These are phyloP conservation scores for Colletotrichum tanaceti DNA, from an alignment of 2,329 filamentous ascomycete genomes.

Conservation along the genomic window DNA sequence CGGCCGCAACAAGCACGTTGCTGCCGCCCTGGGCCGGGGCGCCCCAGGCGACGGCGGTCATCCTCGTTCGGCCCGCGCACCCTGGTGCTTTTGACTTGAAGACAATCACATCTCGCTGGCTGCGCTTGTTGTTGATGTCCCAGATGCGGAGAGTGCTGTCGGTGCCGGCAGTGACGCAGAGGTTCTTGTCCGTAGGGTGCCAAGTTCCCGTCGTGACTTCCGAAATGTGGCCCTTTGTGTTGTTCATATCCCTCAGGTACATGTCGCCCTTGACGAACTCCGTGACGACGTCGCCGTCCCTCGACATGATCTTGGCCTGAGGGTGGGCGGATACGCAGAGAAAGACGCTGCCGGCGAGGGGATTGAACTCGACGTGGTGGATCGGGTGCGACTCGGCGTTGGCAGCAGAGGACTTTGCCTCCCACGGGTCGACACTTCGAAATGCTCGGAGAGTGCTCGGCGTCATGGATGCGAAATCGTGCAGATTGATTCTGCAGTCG, in stretches of 20 bases:
- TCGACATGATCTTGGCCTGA: slow-evolving; percentile 87
- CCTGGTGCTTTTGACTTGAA: slow-evolving; percentile 94
- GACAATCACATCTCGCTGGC: slow-evolving; percentile 93
- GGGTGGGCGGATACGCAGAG: slow-evolving; percentile 90
- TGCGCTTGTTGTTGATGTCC: slow-evolving; percentile 92
- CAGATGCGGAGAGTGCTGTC: slow-evolving; percentile 97
- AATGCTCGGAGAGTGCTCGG: slow-evolving; percentile 94
- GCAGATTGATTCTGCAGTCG: slow-evolving; percentile 90
- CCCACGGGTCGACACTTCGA: slow-evolving; percentile 88
- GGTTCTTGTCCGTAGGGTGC: slow-evolving; percentile 86
- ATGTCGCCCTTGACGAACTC: slow-evolving; percentile 98
- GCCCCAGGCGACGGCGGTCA: slow-evolving; percentile 93
- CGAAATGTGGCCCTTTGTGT: slow-evolving; percentile 96
- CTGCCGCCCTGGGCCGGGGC: slow-evolving; percentile 79
- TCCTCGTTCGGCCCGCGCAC: slow-evolving; percentile 88
- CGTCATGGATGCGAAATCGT: slow-evolving; percentile 96
- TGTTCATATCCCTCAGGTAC: slow-evolving; percentile 97
- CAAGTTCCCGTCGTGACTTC: slow-evolving; percentile 91
- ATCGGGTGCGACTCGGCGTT: slow-evolving; percentile 87
- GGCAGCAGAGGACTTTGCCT: slow-evolving; percentile 75
- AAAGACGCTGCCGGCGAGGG: slow-evolving; percentile 80
- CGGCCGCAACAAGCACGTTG: slow-evolving; percentile 83
- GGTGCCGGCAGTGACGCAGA: slow-evolving; percentile 90
- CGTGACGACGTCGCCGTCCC: slow-evolving; percentile 86
- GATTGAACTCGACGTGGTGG: slow-evolving; percentile 88